These are phyloP conservation scores for Trichocomaceae sp. DNA, from an alignment of 2,329 filamentous ascomycete genomes.

Conservation along the genomic window DNA sequence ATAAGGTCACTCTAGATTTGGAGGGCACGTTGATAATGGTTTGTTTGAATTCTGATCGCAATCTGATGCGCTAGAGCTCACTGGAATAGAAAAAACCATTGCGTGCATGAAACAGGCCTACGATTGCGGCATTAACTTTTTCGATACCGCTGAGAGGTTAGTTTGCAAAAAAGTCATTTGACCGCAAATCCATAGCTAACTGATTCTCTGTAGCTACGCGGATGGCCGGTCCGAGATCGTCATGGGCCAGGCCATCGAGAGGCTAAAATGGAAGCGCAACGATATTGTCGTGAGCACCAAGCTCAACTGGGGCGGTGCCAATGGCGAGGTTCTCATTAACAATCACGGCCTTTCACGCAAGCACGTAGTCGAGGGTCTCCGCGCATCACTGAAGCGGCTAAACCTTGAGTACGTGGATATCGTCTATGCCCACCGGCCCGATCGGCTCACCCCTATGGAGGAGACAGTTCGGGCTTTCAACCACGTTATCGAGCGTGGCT, in stretches of 20 bases:
- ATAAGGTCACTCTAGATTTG: constrained; percentile 36
- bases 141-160: constrained; percentile 48
- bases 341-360: constrained; percentile 63
- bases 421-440: constrained; percentile 63
- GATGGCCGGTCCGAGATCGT: constrained; percentile 48
- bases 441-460: constrained; percentile 62
- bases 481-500: constrained; percentile 60
- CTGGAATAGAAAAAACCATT: constrained; percentile 25
- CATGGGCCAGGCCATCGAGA: constrained; percentile 52
- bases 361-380: constrained; percentile 61
- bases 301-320: constrained; percentile 58
- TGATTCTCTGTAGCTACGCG: constrained; percentile 32
- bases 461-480: constrained; percentile 66
- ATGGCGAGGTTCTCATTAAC: constrained; percentile 56
- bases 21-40: constrained; percentile 66
- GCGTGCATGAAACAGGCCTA: constrained; percentile 49
- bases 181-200: neutral
- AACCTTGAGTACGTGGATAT: constrained; percentile 62
- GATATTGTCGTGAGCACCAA: constrained; percentile 56
- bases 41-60: constrained; percentile 9
- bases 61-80: too few species aligned
- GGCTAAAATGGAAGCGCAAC: constrained; percentile 51
- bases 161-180: neutral
- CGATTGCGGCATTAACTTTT: constrained; percentile 52
- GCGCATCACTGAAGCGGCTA: constrained; percentile 54